A percentile compares a stretch with the other conserved stretches of the same genome.
Conservation (phyloP, 2,329 filamentous ascomycete genomes). For the Stachybotrys chlorohalonatus region DNA sequence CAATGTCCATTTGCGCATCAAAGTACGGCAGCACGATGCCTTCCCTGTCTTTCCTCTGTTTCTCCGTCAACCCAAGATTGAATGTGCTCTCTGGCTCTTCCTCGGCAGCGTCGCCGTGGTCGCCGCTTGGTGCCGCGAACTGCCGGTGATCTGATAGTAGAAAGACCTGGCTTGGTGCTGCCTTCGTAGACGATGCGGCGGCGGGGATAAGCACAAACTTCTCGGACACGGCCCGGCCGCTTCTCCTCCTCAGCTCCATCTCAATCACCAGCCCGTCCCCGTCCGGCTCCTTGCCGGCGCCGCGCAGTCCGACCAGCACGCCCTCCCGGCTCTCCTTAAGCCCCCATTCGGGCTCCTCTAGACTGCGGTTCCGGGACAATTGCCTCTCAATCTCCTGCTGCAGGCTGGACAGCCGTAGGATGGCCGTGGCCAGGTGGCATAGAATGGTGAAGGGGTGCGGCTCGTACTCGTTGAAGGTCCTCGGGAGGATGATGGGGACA, state of each 20-base stretch:
- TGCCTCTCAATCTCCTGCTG: conserved; percentile 66
- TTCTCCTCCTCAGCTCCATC: conserved; percentile 79
- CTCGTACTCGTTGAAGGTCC: conserved; percentile 41
- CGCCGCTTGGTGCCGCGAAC: conserved; percentile 41
- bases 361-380: conserved; percentile 65
- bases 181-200: conserved; percentile 2
- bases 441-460: conserved; percentile 66
- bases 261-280: conserved; percentile 57
- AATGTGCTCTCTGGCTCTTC: conserved; percentile 69
- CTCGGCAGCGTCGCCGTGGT: conserved; percentile 30
- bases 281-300: conserved; percentile 32
- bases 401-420: conserved; percentile 66
- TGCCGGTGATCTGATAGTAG: conserved; percentile 70
- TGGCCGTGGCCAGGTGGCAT: conserved; percentile 78
- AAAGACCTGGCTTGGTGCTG: conserved; percentile 28
- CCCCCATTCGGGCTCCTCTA: conserved; percentile 70
- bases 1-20: conserved; percentile 79
- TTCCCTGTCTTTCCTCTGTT: conserved; percentile 78
- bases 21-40: conserved; percentile 92
- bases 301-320: conserved; percentile 57
- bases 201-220: conserved; percentile 41
- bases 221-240: conserved; percentile 69
- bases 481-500: conserved; percentile 48
- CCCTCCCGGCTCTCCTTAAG: conserved; percentile 71
- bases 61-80: conserved; percentile 77